phyloP scores from a whole-genome alignment of 164 flowering plant species.

The Dillenia turbinata region DNA sequence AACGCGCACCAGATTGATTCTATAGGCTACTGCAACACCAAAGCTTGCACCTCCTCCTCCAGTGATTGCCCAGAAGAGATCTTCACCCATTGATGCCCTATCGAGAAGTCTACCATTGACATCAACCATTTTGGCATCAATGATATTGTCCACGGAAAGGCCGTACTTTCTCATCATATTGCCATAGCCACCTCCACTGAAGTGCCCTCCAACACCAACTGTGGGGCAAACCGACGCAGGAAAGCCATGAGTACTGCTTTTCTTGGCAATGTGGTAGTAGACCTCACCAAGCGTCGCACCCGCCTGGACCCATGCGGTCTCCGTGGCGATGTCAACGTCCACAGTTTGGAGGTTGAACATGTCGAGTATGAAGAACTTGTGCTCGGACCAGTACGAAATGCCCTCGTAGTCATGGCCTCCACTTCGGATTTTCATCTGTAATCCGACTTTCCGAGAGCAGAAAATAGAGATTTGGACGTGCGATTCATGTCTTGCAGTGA shows the following conservation, averaged over 20 bases:
- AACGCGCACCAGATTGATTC: slow-evolving; percentile 9
- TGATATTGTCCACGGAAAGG: slow-evolving; percentile 12
- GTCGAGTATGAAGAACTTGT: slow-evolving; percentile 8
- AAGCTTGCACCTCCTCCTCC: slow-evolving; percentile 21
- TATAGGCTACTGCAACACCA: slow-evolving; percentile 13
- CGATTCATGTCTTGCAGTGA: neutral
- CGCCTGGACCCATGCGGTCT: slow-evolving; percentile 7
- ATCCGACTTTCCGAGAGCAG: neutral
- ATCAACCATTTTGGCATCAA: slow-evolving; percentile 14
- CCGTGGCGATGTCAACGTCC: neutral
- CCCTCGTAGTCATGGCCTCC: slow-evolving; percentile 20
- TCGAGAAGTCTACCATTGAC: slow-evolving; percentile 12
- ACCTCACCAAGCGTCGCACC: slow-evolving; percentile 12
- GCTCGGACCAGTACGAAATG: slow-evolving; percentile 6
- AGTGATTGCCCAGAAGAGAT: slow-evolving; percentile 25
- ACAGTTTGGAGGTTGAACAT: neutral
- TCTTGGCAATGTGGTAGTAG: slow-evolving; percentile 2
- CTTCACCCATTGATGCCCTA: slow-evolving; percentile 22
- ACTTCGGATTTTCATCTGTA: neutral
- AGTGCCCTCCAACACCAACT: slow-evolving; percentile 4
- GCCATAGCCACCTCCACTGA: slow-evolving; percentile 12
- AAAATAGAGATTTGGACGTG: neutral
- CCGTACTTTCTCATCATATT: slow-evolving; percentile 7
- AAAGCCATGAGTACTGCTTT: slow-evolving; percentile 1
- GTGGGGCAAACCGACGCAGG: slow-evolving; percentile 3